phyloP scores from a whole-genome alignment of 371 early-diverging fungal species.

The Mortierella sp. region DNA sequence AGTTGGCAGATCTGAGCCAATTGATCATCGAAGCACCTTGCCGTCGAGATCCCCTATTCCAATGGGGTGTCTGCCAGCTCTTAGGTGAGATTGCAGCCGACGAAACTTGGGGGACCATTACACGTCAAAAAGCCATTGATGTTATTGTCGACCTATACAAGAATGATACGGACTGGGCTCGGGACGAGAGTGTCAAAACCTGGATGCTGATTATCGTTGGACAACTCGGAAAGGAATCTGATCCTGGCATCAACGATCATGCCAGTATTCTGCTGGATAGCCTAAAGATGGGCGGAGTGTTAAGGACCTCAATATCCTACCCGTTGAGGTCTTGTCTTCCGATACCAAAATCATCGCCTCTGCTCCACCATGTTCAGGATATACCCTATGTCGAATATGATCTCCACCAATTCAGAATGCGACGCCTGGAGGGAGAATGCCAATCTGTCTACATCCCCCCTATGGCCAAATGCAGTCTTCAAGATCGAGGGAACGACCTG shows the following conservation, averaged over 20 bases:
- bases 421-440: neutral
- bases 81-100: neutral
- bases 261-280: too few relatives aligned
- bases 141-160: slow-evolving; percentile 1
- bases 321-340: too few relatives aligned
- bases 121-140: slow-evolving; percentile 1
- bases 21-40: slow-evolving; percentile 6
- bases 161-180: neutral
- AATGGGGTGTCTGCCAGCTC: slow-evolving; percentile 3
- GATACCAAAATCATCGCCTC: too few relatives aligned
- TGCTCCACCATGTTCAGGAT: too few relatives aligned
- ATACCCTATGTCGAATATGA: neutral
- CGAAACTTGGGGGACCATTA: neutral
- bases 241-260: neutral
- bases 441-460: neutral
- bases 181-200: neutral
- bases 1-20: neutral
- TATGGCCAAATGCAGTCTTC: neutral
- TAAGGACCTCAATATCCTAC: too few relatives aligned
- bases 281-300: too few relatives aligned
- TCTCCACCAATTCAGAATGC: neutral
- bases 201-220: neutral
- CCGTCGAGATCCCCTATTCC: slow-evolving; percentile 6
- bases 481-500: neutral
- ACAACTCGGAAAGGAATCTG: neutral